phyloP scores from a whole-genome alignment of 495 filamentous ascomycete species.

The Tuber melanosporum region DNA sequence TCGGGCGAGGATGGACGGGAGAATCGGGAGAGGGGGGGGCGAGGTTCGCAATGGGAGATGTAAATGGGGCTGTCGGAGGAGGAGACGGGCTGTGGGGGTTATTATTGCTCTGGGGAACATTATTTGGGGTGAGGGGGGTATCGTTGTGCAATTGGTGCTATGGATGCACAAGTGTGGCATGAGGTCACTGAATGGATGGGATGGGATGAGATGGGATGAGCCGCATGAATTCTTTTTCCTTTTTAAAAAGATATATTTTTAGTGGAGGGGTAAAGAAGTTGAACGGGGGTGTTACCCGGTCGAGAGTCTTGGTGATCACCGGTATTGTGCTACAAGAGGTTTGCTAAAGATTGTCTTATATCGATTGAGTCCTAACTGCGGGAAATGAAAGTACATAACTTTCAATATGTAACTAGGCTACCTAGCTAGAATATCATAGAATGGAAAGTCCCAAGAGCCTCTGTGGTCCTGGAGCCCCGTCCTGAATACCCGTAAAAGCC shows the following conservation, averaged over 20 bases:
- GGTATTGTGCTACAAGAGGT: not conserved
- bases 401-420: not conserved
- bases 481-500: not conserved
- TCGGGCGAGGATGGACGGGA: constrained; percentile 39
- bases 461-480: not conserved
- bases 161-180: not conserved
- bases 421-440: not conserved
- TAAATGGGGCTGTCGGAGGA: not conserved
- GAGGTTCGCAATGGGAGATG: not conserved
- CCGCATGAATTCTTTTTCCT: not conserved
- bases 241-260: not conserved
- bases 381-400: not conserved
- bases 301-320: not conserved
- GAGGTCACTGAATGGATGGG: not conserved
- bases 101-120: not conserved
- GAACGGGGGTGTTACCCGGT: not conserved
- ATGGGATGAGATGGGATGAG: not conserved
- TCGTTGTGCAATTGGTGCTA: not conserved
- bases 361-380: not conserved
- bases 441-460: not conserved
- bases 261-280: not conserved
- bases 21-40: not conserved
- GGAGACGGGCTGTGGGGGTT: not conserved
- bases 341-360: not conserved
- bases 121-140: not conserved